phyloP scores from a whole-genome alignment of 2,329 filamentous ascomycete species.

The Diaporthe sp. region DNA sequence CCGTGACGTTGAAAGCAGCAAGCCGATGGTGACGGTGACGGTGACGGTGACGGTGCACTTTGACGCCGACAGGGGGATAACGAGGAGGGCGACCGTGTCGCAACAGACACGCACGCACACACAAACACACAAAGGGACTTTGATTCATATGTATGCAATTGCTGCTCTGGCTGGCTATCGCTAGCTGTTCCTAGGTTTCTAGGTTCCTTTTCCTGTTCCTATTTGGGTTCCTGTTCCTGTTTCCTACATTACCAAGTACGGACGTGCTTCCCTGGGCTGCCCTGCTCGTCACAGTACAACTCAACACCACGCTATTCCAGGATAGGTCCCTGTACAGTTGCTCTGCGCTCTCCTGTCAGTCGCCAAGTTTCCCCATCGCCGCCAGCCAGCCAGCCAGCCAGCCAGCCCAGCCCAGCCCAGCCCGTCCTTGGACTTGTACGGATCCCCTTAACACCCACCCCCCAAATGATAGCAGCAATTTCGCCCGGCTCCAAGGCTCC shows the following conservation, averaged over 20 bases:
- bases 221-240: too few species aligned
- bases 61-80: background rate
- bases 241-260: too few species aligned
- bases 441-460: slow-evolving; percentile 36
- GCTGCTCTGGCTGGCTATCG: background rate
- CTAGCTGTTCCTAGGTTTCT: background rate
- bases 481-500: slow-evolving; percentile 48
- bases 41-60: background rate
- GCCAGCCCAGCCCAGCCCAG: slow-evolving; percentile 21
- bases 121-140: background rate
- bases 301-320: slow-evolving; percentile 23
- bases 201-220: too few species aligned
- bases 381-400: too few species aligned
- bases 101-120: background rate
- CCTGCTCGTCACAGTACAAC: slow-evolving; percentile 11
- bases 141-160: background rate
- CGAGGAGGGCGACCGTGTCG: background rate
- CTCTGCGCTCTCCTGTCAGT: slow-evolving; percentile 17
- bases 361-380: slow-evolving; percentile 25
- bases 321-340: slow-evolving; percentile 17
- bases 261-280: slow-evolving; percentile 3
- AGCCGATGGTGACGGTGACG: background rate
- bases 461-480: slow-evolving; percentile 51
- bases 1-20: slow-evolving; percentile 1
- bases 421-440: slow-evolving; percentile 3